phyloP scores from a whole-genome alignment of 805 yeast genomes.

The Metschnikowia dekortorum region DNA sequence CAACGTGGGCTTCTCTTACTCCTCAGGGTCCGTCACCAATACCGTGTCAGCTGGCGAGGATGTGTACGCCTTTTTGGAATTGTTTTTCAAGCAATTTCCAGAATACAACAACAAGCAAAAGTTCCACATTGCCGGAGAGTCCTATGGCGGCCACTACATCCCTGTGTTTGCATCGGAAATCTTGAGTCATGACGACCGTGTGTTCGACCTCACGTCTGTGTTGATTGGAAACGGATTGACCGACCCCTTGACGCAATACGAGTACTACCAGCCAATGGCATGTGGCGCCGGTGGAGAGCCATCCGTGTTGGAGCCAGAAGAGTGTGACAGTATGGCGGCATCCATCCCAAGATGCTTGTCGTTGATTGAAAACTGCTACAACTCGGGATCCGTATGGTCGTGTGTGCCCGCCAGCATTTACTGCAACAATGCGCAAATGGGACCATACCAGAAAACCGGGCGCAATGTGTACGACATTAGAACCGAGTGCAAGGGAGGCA shows the following conservation, averaged over 20 bases:
- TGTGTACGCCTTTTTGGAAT: constrained; percentile 75
- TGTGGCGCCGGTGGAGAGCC: constrained; percentile 87
- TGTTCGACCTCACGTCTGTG: constrained; percentile 44
- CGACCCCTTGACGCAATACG: constrained; percentile 54
- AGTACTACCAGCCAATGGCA: constrained; percentile 73
- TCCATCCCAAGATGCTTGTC: constrained; percentile 71
- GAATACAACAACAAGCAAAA: constrained; percentile 44
- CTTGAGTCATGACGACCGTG: constrained; percentile 47
- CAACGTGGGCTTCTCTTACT: constrained; percentile 86
- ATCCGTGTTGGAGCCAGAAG: constrained; percentile 63
- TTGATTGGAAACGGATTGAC: constrained; percentile 92
- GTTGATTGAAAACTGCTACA: constrained; percentile 75
- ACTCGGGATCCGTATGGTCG: constrained; percentile 66
- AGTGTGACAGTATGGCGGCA: constrained; percentile 60
- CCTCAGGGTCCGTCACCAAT: constrained; percentile 56
- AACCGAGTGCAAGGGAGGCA: constrained; percentile 62
- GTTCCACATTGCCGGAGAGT: constrained; percentile 90
- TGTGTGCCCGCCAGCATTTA: constrained; percentile 90
- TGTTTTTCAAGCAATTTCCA: constrained; percentile 83
- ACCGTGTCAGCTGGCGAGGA: constrained; percentile 85
- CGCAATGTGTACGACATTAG: constrained; percentile 90
- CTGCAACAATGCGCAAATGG: constrained; percentile 81
- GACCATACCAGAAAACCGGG: constrained; percentile 58
- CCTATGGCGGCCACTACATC: constrained; percentile 91
- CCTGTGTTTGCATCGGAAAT: constrained; percentile 87